phyloP scores from a whole-genome alignment of 2,329 filamentous ascomycete genomes.

The Dothiorella sarmentorum region DNA sequence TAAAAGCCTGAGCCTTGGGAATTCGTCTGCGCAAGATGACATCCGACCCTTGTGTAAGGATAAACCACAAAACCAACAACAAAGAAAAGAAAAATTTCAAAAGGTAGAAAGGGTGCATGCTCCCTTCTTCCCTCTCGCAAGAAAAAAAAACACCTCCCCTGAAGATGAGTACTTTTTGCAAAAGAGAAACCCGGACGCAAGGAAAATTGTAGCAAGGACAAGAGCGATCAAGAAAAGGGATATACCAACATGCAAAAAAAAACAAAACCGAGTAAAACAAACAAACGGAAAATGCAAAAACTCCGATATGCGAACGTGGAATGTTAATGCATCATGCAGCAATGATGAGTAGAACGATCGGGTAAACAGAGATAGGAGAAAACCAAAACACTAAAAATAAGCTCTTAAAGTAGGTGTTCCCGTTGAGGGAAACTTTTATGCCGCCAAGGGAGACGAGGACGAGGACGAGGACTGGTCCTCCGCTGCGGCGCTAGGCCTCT shows the following conservation, averaged over 20 bases:
- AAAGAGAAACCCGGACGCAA: neutral
- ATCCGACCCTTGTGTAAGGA: neutral
- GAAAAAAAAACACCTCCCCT: neutral
- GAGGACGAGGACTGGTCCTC: constrained; percentile 53
- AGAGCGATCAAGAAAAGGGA: neutral
- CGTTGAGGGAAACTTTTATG: neutral
- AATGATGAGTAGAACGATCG: neutral
- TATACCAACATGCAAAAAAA: neutral
- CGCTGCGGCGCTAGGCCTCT: constrained; percentile 44
- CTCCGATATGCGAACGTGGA: neutral
- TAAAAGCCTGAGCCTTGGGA: neutral
- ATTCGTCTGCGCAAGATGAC: neutral
- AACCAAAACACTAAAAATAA: neutral
- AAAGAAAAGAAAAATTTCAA: neutral
- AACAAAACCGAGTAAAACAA: neutral
- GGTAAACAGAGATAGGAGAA: neutral
- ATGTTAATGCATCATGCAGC: neutral
- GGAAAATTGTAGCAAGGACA: neutral
- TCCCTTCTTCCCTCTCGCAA: neutral
- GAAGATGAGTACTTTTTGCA: neutral
- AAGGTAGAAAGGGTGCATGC: neutral
- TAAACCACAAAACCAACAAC: neutral
- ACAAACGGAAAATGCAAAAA: neutral
- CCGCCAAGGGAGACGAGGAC: constrained; percentile 5
- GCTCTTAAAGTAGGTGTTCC: neutral